These are phyloP conservation scores for Abrus precatorius DNA, from an alignment of 306 rosid genomes.

Conservation along the genomic window DNA sequence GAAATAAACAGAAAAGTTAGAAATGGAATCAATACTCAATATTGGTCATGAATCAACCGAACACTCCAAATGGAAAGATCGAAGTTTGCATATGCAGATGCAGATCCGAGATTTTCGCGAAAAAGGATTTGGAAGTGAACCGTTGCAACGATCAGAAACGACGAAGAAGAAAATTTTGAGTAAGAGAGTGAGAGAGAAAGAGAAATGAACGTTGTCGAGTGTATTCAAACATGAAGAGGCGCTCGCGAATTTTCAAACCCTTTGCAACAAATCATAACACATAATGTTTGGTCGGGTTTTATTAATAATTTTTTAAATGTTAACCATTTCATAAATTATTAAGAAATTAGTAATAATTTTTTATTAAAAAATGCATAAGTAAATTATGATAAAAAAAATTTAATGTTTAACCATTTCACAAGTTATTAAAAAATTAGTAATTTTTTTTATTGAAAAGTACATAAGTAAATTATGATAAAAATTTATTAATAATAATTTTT, in stretches of 20 bases:
- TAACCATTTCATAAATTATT: no score
- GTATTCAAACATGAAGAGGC: conserved; percentile 72
- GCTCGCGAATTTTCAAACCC: conserved; percentile 63
- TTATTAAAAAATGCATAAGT: no score
- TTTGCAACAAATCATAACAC: conserved; percentile 28
- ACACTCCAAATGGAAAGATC: conserved; percentile 49
- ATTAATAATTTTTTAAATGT: no score
- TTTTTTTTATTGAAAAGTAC: no score
- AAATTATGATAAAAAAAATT: no score
- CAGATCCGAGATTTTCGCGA: conserved; percentile 48
- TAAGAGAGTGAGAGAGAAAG: neutral
- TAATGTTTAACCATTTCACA: no score
- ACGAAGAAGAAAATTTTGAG: neutral
- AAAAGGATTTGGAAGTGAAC: conserved; percentile 39
- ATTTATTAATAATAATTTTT: no score
- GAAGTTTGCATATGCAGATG: conserved; percentile 41
- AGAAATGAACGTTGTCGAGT: neutral
- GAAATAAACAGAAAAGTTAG: neutral
- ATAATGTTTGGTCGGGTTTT: no score
- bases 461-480: no score
- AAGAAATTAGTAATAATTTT: no score
- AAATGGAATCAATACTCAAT: neutral
- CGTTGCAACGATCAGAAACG: neutral
- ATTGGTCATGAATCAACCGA: neutral
- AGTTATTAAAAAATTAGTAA: no score